Conservation (phyloP, 169 alveolate genomes). For the Plasmodium billcollinsi region DNA sequence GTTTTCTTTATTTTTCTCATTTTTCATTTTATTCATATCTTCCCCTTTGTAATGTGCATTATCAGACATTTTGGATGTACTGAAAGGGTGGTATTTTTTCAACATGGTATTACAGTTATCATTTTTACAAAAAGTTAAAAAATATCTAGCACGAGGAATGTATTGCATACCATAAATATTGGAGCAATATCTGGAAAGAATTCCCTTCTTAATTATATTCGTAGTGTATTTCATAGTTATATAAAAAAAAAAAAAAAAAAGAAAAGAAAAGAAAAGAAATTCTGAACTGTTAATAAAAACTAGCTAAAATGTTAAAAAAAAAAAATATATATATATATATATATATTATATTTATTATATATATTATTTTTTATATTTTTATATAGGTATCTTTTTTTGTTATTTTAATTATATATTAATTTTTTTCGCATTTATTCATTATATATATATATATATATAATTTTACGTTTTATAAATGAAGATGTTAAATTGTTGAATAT, state of each 20-base stretch:
- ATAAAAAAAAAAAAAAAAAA: background rate
- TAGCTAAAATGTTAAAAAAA: background rate
- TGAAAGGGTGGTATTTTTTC: constrained; percentile 4
- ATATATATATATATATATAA: no score
- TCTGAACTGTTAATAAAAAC: background rate
- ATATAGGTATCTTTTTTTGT: no score
- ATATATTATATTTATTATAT: no score
- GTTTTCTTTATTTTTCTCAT: background rate
- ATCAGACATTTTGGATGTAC: constrained; percentile 31
- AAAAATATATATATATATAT: no score
- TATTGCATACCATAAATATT: constrained; percentile 3
- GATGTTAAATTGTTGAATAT: no score
- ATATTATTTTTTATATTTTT: no score
- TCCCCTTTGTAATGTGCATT: constrained; percentile 20
- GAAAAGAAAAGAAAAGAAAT: background rate
- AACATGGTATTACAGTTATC: background rate
- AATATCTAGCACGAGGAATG: background rate
- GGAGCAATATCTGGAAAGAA: constrained; percentile 16
- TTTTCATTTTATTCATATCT: background rate
- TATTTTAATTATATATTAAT: no score
- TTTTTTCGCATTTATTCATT: no score
- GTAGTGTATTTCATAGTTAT: constrained; percentile 30
- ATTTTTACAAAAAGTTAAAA: constrained; percentile 10
- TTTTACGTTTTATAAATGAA: no score
- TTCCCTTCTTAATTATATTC: constrained; percentile 26